phyloP scores from a whole-genome alignment of 148 eudicot species.

The Persicaria tinctoria region DNA sequence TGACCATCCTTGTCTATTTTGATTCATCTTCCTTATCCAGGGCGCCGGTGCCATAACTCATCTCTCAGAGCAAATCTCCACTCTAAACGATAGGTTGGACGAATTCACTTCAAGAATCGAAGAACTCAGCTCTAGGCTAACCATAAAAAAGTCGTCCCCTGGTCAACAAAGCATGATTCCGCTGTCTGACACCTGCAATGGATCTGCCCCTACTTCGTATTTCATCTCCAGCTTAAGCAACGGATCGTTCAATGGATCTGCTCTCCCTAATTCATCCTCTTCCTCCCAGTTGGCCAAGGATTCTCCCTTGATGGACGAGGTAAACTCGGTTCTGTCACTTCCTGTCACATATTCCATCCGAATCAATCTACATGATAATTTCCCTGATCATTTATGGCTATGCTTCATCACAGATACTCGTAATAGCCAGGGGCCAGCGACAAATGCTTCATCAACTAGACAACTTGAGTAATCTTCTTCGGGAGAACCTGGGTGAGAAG shows the following conservation, averaged over 20 bases:
- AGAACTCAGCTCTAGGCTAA: constrained; percentile 61
- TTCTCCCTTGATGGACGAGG: constrained; percentile 66
- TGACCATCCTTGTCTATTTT: background rate
- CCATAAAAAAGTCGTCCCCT: constrained; percentile 33
- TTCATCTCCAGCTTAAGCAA: constrained; percentile 65
- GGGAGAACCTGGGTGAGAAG: constrained; percentile 40
- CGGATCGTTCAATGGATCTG: constrained; percentile 58
- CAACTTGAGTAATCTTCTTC: constrained; percentile 52
- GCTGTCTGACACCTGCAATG: constrained; percentile 57
- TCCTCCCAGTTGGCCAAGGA: constrained; percentile 66
- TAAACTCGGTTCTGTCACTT: constrained; percentile 15
- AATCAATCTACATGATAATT: background rate
- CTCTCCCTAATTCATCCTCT: constrained; percentile 54
- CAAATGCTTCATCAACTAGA: constrained; percentile 80
- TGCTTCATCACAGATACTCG: constrained; percentile 37
- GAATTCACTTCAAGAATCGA: constrained; percentile 74
- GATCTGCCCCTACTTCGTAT: constrained; percentile 74
- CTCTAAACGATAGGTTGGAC: constrained; percentile 76
- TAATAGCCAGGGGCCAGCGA: constrained; percentile 63
- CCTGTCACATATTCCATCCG: too few species aligned
- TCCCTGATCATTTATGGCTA: background rate
- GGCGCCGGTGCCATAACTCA: constrained; percentile 57
- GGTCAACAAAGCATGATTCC: constrained; percentile 41
- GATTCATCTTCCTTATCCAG: constrained; percentile 18
- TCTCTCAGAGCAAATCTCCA: constrained; percentile 79